Evolutionary conservation across 1,284 basidiomycete species (phyloP).

Genomic region (Somion occarium): DNA sequence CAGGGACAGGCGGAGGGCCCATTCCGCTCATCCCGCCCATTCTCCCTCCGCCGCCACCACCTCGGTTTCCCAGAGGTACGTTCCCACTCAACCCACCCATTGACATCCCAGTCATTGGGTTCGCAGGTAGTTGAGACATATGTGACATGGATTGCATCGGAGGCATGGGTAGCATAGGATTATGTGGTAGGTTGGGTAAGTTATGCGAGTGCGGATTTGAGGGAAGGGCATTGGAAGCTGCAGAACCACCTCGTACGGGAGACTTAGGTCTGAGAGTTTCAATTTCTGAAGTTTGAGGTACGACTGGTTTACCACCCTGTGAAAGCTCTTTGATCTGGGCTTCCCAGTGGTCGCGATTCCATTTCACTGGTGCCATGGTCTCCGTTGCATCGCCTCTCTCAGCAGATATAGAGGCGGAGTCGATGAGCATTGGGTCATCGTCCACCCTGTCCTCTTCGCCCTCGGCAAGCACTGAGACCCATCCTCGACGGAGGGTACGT

Average conservation of each 20-base stretch:
- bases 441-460: conserved; percentile 42
- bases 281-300: conserved; percentile 75
- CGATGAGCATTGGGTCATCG: conserved; percentile 23
- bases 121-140: conserved; percentile 12
- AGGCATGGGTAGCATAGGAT: conserved; percentile 4
- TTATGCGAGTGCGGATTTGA: background rate
- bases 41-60: conserved; percentile 9
- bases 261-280: conserved; percentile 86
- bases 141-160: background rate
- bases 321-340: conserved; percentile 49
- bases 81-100: conserved; percentile 6
- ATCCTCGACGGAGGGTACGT: conserved; percentile 77
- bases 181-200: conserved; percentile 10
- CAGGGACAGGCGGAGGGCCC: conserved; percentile 10
- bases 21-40: conserved; percentile 20
- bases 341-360: conserved; percentile 59
- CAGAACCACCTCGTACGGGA: conserved; percentile 47
- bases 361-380: conserved; percentile 32
- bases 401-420: conserved; percentile 38
- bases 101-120: conserved; percentile 10
- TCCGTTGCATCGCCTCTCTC: conserved; percentile 40
- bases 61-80: conserved; percentile 13
- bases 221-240: conserved; percentile 9
- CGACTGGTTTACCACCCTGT: conserved; percentile 49
- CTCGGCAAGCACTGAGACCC: conserved; percentile 84